Percentiles rank a stretch among this genome's conserved stretches.
Evolutionary conservation across 1,284 basidiomycete species (phyloP).

Genomic region (Cryptococcus sp.): DNA sequence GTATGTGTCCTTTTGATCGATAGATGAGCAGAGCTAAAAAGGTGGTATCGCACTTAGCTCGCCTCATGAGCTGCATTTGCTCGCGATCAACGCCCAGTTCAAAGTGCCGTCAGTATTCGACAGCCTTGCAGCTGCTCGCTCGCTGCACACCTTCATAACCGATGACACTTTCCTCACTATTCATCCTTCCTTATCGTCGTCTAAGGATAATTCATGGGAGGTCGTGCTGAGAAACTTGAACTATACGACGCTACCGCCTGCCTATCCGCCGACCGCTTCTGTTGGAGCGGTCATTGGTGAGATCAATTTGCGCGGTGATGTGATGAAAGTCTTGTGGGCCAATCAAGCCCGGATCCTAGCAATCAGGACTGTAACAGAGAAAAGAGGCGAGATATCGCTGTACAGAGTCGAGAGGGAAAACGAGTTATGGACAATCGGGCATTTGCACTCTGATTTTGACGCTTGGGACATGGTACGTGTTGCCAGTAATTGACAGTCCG

Average conservation of each 20-base stretch:
- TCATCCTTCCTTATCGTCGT: neutral
- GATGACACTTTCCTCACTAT: slow-evolving; percentile 19
- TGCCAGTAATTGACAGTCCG: too few species aligned
- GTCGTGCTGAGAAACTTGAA: slow-evolving; percentile 11
- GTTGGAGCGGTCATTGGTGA: neutral
- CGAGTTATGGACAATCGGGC: too few species aligned
- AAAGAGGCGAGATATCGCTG: neutral
- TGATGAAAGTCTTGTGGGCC: slow-evolving; percentile 6
- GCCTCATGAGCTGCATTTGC: slow-evolving; percentile 18
- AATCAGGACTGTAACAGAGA: slow-evolving; percentile 5
- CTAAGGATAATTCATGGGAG: slow-evolving; percentile 7
- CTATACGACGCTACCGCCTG: slow-evolving; percentile 19
- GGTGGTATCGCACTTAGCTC: slow-evolving; percentile 6
- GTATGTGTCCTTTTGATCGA: too few species aligned
- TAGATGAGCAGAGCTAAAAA: too few species aligned
- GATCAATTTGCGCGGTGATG: neutral
- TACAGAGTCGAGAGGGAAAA: too few species aligned
- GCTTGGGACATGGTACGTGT: too few species aligned
- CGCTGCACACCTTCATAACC: slow-evolving; percentile 20
- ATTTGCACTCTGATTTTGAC: too few species aligned
- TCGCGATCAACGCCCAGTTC: slow-evolving; percentile 30
- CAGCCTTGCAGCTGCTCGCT: slow-evolving; percentile 6
- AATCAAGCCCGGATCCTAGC: slow-evolving; percentile 1
- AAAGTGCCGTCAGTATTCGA: slow-evolving; percentile 11
- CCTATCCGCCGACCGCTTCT: slow-evolving; percentile 11